Conservation (phyloP, 352 stramenopile species). For the Pythium periplocum region DNA sequence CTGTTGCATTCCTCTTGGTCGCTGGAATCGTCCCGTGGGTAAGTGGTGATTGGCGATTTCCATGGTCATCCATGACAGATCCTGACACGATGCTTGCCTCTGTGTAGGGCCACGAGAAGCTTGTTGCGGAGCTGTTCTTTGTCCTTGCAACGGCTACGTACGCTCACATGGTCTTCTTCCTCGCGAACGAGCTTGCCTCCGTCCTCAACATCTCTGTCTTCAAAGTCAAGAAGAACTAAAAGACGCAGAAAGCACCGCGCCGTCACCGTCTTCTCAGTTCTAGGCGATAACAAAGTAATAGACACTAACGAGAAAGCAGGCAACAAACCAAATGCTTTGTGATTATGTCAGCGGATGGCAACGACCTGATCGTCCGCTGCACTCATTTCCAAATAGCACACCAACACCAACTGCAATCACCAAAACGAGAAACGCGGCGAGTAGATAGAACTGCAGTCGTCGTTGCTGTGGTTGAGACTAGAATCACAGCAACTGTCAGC, state of each 20-base stretch:
- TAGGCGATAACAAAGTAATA: too few relatives aligned
- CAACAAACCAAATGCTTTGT: background rate
- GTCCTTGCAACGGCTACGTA: slow-evolving; percentile 63
- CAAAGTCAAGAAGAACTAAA: slow-evolving; percentile 61
- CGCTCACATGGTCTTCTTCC: slow-evolving; percentile 81
- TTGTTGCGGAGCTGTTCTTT: slow-evolving; percentile 75
- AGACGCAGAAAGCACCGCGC: too few relatives aligned
- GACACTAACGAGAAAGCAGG: too few relatives aligned
- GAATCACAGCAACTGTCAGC: background rate
- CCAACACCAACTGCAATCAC: slow-evolving; percentile 22
- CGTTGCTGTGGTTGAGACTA: background rate
- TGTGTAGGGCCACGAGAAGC: slow-evolving; percentile 50
- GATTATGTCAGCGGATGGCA: slow-evolving; percentile 50
- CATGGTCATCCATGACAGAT: background rate
- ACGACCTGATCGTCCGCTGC: slow-evolving; percentile 29
- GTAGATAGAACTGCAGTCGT: slow-evolving; percentile 4
- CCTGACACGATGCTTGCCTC: background rate
- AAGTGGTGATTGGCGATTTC: slow-evolving; percentile 9
- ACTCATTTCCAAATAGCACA: slow-evolving; percentile 26
- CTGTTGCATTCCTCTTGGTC: slow-evolving; percentile 59
- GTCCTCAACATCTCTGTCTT: slow-evolving; percentile 81
- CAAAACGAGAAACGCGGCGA: slow-evolving; percentile 17
- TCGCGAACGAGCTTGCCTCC: slow-evolving; percentile 65
- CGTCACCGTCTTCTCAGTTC: too few relatives aligned
- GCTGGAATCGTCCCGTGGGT: slow-evolving; percentile 72